Evolutionary conservation across 805 yeast species (phyloP).

Genomic region (Pichia paraexigua): DNA sequence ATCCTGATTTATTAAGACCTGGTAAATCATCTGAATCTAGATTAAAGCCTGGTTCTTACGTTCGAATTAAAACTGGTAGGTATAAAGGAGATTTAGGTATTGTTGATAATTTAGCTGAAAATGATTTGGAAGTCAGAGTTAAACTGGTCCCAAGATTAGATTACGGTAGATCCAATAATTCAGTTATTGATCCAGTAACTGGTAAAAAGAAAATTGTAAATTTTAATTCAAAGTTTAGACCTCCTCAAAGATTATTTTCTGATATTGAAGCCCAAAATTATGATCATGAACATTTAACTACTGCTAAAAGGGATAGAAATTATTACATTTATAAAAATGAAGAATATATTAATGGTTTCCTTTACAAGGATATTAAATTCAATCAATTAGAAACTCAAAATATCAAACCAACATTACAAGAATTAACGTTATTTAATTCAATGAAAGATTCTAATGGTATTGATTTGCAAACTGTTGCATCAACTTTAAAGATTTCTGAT

Average conservation of each 20-base stretch:
- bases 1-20: conserved; percentile 87
- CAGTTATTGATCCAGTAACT: conserved; percentile 18
- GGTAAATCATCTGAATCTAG: conserved; percentile 82
- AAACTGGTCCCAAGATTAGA: conserved; percentile 90
- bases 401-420: conserved; percentile 83
- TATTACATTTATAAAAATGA: conserved; percentile 73
- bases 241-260: conserved; percentile 79
- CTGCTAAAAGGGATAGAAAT: conserved; percentile 52
- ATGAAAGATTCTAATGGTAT: conserved; percentile 52
- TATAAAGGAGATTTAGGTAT: conserved; percentile 90
- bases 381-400: conserved; percentile 69
- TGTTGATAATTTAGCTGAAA: conserved; percentile 88
- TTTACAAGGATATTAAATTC: conserved; percentile 78
- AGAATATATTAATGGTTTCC: conserved; percentile 82
- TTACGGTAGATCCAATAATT: conserved; percentile 54
- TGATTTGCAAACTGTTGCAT: conserved; percentile 80
- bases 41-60: conserved; percentile 86
- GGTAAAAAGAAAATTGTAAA: conserved; percentile 33
- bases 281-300: conserved; percentile 64
- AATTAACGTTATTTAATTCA: conserved; percentile 70
- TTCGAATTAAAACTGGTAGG: conserved; percentile 82
- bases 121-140: conserved; percentile 90
- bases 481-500: conserved; percentile 63
- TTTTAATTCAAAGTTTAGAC: conserved; percentile 58
- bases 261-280: conserved; percentile 83